Evolutionary conservation across 2,329 filamentous ascomycete genomes (phyloP).

Genomic region (Neofusicoccum sp.): DNA sequence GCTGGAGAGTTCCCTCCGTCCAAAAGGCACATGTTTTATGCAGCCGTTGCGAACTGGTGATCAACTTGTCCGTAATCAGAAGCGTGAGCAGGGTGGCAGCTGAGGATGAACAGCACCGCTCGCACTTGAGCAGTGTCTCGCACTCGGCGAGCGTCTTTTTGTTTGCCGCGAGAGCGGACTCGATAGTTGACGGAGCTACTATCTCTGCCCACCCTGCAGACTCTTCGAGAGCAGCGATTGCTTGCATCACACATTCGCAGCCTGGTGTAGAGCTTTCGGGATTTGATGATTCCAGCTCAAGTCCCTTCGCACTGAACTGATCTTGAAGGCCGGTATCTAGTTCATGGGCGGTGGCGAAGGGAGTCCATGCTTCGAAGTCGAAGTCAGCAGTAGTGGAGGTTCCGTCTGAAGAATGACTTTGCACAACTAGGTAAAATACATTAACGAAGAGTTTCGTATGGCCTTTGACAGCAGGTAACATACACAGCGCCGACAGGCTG

Average conservation of each 20-base stretch:
- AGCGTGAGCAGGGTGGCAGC: background rate
- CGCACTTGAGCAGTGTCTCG: background rate
- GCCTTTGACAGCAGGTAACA: background rate
- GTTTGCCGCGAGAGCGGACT: background rate
- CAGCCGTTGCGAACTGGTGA: background rate
- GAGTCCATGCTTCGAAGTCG: too few relatives aligned
- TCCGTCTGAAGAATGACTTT: too few relatives aligned
- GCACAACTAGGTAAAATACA: too few relatives aligned
- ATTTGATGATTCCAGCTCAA: too few relatives aligned
- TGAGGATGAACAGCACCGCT: background rate
- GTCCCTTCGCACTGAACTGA: background rate
- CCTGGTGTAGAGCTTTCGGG: background rate
- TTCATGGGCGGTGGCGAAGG: too few relatives aligned
- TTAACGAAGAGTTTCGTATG: too few relatives aligned
- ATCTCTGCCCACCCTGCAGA: background rate
- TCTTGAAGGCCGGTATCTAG: background rate
- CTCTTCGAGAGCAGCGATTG: background rate
- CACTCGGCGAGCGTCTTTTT: background rate
- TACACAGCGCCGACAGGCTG: background rate
- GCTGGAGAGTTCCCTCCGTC: background rate
- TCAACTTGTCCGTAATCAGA: background rate
- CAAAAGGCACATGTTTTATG: background rate
- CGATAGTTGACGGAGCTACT: background rate
- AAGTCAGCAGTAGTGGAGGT: too few relatives aligned
- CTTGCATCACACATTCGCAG: background rate